Conservation (phyloP, 2,329 filamentous ascomycete species). For the Davidsoniella australis region DNA sequence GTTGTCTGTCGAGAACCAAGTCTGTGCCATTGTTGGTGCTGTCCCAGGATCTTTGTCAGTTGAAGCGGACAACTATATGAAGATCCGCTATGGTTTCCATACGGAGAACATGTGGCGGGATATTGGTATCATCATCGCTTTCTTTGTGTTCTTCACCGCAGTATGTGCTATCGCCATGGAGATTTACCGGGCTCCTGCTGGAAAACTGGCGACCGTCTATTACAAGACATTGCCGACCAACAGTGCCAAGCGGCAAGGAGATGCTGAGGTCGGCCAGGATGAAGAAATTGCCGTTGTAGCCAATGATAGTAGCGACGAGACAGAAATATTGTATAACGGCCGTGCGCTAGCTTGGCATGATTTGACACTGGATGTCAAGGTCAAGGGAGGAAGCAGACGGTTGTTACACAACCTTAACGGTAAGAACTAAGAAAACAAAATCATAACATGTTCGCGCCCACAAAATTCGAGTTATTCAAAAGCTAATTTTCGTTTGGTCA, state of each 20-base stretch:
- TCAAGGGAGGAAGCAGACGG: not conserved
- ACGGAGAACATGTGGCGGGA: not conserved
- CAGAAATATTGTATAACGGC: not conserved
- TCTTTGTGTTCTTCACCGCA: slow-evolving; percentile 1
- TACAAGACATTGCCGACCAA: not conserved
- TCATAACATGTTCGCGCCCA: too few relatives aligned
- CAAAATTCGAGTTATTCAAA: not conserved
- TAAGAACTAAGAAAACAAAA: too few relatives aligned
- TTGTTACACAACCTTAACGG: not conserved
- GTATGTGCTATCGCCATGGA: not conserved
- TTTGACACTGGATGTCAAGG: not conserved
- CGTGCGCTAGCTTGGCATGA: not conserved
- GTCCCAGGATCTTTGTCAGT: not conserved
- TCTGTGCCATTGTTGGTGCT: not conserved
- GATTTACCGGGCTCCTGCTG: not conserved
- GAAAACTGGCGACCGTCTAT: slow-evolving; percentile 1
- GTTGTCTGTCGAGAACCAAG: not conserved
- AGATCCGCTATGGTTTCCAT: not conserved
- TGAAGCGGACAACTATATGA: not conserved
- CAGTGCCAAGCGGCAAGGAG: not conserved
- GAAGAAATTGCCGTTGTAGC: not conserved
- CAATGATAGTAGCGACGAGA: not conserved
- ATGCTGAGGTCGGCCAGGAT: not conserved
- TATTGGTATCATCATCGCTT: not conserved
- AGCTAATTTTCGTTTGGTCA: not conserved